Base-by-base conservation (phyloP, 352 stramenopile species). In the Phytophthora sansomeana region DNA sequence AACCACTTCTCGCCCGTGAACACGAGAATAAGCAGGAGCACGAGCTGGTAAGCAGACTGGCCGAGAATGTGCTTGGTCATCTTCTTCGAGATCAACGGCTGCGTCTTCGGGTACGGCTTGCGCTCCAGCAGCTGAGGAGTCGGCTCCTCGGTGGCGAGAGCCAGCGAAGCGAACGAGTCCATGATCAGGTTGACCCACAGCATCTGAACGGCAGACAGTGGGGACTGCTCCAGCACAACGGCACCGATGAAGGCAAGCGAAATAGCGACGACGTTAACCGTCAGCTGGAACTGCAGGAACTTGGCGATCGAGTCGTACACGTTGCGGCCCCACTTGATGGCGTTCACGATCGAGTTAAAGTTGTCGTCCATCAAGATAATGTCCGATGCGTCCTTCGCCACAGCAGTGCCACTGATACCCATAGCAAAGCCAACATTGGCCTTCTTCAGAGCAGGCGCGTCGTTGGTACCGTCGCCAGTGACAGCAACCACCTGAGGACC, bases 101-200 rank as follows among this genome's bases (percentile, higher is more conserved):
- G 75, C 29, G 94, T 91, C 50, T 94, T 85, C 28, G 82, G 81
- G 81, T 98, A 98, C 10, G 97, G 97, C 48, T 87, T 87, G 41
- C 95, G 85, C n/a, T 97, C 75, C 9, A 99, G 79, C 13, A 99
- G 79, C 24, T 53, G 69, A 28, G 80, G 55, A 1, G 80, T 95
- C 3, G 97, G 97, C 43, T 92, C 83, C 78, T 99, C 97, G 7
- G 97, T 98, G 28, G 92, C 95, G 32, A 99, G 80, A n/a, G 96
- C 95, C 7, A 99, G 74, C 32, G 96, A 96, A 7, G 95, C 96
- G 65, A 98, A 97, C 14, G 92, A 98, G 75, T 99, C 96, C 95
- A 99, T 99, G 71, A 99, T 98, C 30, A 99, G 70, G 71, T 99
- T 99, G 17, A 99, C 92, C 96, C 96, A 99, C 14, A 99, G 78